Evolutionary conservation across 768 basidiomycete genomes (phyloP).

Genomic region (Trametes sanguinea): DNA sequence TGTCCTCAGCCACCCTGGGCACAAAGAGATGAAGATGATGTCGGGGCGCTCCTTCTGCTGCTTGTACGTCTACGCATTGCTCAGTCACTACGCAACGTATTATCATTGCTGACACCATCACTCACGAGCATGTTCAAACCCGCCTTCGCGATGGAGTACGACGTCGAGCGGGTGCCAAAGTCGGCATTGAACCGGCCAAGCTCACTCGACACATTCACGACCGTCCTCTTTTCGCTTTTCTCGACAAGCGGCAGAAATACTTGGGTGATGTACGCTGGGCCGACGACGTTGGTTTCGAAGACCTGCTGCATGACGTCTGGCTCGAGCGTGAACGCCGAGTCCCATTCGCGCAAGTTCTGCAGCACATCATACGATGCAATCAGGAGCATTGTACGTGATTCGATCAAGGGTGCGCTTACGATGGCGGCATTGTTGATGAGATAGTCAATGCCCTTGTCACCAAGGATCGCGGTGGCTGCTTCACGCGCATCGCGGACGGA

Average conservation of each 20-base stretch:
- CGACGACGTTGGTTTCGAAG: constrained; percentile 13
- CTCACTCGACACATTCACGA: constrained; percentile 19
- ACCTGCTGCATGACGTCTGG: background rate
- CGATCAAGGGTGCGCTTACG: constrained; percentile 19
- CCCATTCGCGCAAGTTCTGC: background rate
- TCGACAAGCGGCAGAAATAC: constrained; percentile 9
- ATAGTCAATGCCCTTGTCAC: constrained; percentile 38
- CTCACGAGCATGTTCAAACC: constrained; percentile 18
- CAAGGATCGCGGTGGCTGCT: constrained; percentile 30
- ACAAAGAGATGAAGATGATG: constrained; percentile 12
- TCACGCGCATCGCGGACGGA: constrained; percentile 31
- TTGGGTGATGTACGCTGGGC: constrained; percentile 7
- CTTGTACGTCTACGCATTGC: constrained; percentile 20
- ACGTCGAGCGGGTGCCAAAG: background rate
- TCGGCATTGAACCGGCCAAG: background rate
- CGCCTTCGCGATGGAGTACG: constrained; percentile 16
- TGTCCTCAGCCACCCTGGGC: constrained; percentile 24
- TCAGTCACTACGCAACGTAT: too few species aligned
- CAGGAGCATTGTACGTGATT: too few species aligned
- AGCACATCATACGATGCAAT: background rate
- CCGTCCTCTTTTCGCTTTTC: constrained; percentile 7
- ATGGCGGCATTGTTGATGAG: constrained; percentile 42
- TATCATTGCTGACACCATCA: too few species aligned
- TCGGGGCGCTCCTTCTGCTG: constrained; percentile 17
- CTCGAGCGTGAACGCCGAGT: constrained; percentile 4